Conservation (phyloP, 192 early-diverging fungal species). For the Dimargaris cristalligena region DNA sequence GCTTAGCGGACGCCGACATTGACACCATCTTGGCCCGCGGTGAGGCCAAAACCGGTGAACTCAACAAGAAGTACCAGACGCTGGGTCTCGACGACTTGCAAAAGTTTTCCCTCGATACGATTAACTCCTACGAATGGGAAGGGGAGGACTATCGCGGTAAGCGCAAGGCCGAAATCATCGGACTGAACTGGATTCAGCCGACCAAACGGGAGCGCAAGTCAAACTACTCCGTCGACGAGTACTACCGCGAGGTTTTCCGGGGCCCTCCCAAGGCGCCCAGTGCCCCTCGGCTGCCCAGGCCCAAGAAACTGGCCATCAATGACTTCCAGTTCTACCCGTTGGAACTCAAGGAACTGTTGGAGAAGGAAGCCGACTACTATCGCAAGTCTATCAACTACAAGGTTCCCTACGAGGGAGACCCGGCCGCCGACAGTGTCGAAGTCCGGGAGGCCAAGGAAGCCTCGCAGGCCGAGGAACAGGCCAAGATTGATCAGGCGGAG, state of each 20-base stretch:
- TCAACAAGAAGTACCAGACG: conserved; percentile 77
- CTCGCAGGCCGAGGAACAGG: conserved; percentile 54
- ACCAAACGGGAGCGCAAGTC: conserved; percentile 86
- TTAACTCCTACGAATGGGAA: conserved; percentile 83
- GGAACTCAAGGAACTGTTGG: conserved; percentile 58
- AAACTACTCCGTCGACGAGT: conserved; percentile 82
- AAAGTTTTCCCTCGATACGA: conserved; percentile 61
- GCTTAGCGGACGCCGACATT: conserved; percentile 59
- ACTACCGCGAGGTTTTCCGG: conserved; percentile 75
- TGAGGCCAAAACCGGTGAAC: conserved; percentile 75
- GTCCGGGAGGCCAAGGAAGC: conserved; percentile 33
- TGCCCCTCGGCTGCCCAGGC: conserved; percentile 43
- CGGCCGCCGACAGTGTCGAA: conserved; percentile 23
- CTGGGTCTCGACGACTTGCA: conserved; percentile 86
- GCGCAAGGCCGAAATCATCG: conserved; percentile 14
- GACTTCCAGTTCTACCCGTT: conserved; percentile 91
- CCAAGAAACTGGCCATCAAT: conserved; percentile 46
- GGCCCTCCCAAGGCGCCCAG: conserved; percentile 39
- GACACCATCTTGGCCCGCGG: conserved; percentile 61
- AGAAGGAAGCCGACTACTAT: conserved; percentile 63
- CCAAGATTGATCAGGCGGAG: conserved; percentile 70
- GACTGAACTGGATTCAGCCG: conserved; percentile 70
- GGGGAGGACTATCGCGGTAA: conserved; percentile 87
- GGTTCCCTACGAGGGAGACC: conserved; percentile 39
- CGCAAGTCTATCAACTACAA: conserved; percentile 56